Conservation (phyloP, 345 rosid genomes). For the Camelina laxa region DNA sequence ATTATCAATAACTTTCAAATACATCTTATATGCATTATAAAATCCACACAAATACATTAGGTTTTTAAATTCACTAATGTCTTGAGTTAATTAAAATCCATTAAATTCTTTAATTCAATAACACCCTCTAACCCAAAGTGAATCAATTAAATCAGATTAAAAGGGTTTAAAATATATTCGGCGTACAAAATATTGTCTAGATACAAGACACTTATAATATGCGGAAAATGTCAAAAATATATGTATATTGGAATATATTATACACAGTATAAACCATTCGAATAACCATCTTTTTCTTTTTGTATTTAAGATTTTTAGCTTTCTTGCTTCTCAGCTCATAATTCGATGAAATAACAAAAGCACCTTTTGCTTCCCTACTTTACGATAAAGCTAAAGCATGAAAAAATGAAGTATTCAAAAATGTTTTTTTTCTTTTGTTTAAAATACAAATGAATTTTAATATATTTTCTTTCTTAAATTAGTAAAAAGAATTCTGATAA, state of each 20-base stretch:
- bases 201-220: neutral
- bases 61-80: no score
- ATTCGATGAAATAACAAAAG: slow-evolving; percentile 39
- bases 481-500: neutral
- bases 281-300: neutral
- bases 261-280: neutral
- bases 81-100: no score
- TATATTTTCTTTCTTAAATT: neutral
- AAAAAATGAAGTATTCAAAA: slow-evolving; percentile 22
- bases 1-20: no score
- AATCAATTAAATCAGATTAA: neutral
- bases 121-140: no score
- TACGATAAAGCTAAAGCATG: slow-evolving; percentile 72
- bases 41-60: no score
- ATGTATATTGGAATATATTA: neutral
- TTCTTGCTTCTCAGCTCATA: neutral
- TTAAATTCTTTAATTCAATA: no score
- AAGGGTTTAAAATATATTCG: neutral
- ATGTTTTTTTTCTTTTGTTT: no score
- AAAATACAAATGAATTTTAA: neutral
- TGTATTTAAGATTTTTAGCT: neutral
- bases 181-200: neutral
- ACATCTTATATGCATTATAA: no score
- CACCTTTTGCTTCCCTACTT: slow-evolving; percentile 63
- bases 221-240: neutral